Evolutionary conservation across 495 filamentous ascomycete genomes (phyloP).

Genomic region (Tuber calosporum): DNA sequence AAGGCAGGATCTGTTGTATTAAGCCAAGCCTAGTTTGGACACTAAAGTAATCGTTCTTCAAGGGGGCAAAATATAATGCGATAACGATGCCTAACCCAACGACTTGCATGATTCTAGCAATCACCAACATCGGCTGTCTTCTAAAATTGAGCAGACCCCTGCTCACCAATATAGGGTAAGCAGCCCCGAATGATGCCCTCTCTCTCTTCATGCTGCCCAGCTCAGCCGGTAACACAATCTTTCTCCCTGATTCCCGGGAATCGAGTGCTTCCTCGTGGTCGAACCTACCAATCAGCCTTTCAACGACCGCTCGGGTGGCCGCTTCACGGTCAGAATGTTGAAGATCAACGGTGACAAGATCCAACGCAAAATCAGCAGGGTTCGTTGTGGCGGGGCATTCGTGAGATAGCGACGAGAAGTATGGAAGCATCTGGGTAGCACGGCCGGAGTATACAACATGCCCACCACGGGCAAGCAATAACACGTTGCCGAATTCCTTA

Average conservation of each 20-base stretch:
- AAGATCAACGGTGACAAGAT: slow-evolving; percentile 66
- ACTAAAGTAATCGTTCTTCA: slow-evolving; percentile 58
- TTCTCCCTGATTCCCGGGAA: slow-evolving; percentile 30
- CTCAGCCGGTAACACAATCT: slow-evolving; percentile 60
- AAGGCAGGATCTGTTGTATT: slow-evolving; percentile 58
- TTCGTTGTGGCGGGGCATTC: slow-evolving; percentile 61
- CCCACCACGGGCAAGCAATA: slow-evolving; percentile 63
- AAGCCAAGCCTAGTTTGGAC: slow-evolving; percentile 67
- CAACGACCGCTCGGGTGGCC: slow-evolving; percentile 54
- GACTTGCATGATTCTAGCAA: slow-evolving; percentile 62
- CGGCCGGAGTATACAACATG: slow-evolving; percentile 59
- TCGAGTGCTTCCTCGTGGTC: slow-evolving; percentile 41
- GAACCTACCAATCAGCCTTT: slow-evolving; percentile 53
- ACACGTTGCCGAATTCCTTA: slow-evolving; percentile 59
- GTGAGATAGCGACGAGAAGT: slow-evolving; percentile 56
- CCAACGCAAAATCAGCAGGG: slow-evolving; percentile 67
- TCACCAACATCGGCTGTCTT: slow-evolving; percentile 56
- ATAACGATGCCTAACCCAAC: slow-evolving; percentile 59
- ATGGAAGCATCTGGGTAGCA: slow-evolving; percentile 57
- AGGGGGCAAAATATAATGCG: slow-evolving; percentile 63
- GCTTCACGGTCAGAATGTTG: slow-evolving; percentile 56
- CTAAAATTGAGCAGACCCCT: slow-evolving; percentile 61
- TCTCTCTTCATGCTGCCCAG: slow-evolving; percentile 57
- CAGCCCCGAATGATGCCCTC: slow-evolving; percentile 54
- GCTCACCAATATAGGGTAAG: slow-evolving; percentile 58